These are phyloP conservation scores for Ilex aquifolium DNA, from an alignment of 257 asterid genomes.

Conservation along the genomic window DNA sequence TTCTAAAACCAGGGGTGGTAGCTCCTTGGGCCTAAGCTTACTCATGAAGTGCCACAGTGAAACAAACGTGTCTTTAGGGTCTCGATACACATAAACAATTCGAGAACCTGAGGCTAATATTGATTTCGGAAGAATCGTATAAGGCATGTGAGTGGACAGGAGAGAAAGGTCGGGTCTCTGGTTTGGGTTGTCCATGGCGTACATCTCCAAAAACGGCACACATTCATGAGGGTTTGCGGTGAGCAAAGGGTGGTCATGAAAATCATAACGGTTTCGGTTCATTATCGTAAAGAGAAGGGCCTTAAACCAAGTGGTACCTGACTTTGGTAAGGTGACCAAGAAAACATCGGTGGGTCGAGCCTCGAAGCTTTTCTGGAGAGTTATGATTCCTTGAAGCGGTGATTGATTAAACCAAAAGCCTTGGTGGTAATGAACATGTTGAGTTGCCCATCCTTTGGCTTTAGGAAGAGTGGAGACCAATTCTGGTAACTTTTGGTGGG, in stretches of 20 bases:
- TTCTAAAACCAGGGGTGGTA: not conserved
- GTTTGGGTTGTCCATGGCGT: slow-evolving; percentile 16
- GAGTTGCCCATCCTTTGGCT: slow-evolving; percentile 25
- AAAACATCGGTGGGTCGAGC: slow-evolving; percentile 14
- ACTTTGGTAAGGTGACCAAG: slow-evolving; percentile 23
- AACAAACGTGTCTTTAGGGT: slow-evolving; percentile 12
- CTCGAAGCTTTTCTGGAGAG: slow-evolving; percentile 20
- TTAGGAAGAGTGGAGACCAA: slow-evolving; percentile 19
- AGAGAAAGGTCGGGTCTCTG: slow-evolving; percentile 16
- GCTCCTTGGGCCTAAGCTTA: not conserved
- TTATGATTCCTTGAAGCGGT: slow-evolving; percentile 15
- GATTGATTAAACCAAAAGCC: slow-evolving; percentile 23
- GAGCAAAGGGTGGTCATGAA: slow-evolving; percentile 19
- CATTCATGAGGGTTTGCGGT: slow-evolving; percentile 23
- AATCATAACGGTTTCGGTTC: not conserved
- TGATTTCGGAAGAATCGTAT: slow-evolving; percentile 11
- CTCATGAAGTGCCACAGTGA: not conserved
- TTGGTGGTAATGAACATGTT: slow-evolving; percentile 14
- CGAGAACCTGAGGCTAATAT: slow-evolving; percentile 9
- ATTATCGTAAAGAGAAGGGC: slow-evolving; percentile 19
- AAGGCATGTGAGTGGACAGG: slow-evolving; percentile 21
- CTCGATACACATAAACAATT: slow-evolving; percentile 20
- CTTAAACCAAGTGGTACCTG: slow-evolving; percentile 32
- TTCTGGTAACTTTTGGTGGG: slow-evolving; percentile 4
- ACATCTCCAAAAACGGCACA: slow-evolving; percentile 15